Base-by-base conservation (phyloP, 164 flowering plant species). In the Umbilicus rupestris region DNA sequence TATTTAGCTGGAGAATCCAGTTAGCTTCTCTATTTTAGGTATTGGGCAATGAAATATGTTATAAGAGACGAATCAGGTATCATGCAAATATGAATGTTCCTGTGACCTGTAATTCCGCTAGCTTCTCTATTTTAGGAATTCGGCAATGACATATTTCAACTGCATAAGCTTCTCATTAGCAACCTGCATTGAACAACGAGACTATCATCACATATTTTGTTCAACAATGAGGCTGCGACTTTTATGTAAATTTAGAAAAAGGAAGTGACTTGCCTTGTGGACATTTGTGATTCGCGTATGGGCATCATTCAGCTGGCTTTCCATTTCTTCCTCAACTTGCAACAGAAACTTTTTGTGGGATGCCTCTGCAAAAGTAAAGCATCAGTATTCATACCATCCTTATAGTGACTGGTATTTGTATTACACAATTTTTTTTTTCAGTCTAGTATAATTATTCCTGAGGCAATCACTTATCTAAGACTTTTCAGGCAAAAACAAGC, bases 271-370 rank as follows among this genome's bases (percentile, higher is more conserved):
- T 49, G 20, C 55, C 55, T 49, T 49, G 55, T 49, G 55, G 7
- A 49, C 55, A 49, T n/a, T 49, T 49, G 55, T n/a, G 20, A 49
- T 49, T 49, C 55, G 28, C 76, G 80, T 69, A 72, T 76, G 58
- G 80, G 74, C 52, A 70, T 85, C 84, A 63, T 67, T 68, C 33
- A 92, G 82, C 71, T 76, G 84, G 55, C 57, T 69, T 66, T 75
- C 75, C 29, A 86, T 75, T 67, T 77, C 81, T 72, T 81, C 85
- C 79, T 87, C 90, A 64, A 71, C 77, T 72, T 86, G 82, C 70
- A 39, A 42, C 44, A 92, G 77, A 73, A 80, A 78, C 80, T 83
- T 93, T 66, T 69, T 75, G 69, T 90, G 93, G 37, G 79, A 80
- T 63, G 82, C 75, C 74, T 82, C 98, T 88, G 82, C 64, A 15